Base-by-base conservation (phyloP, 176 grass and related monocot genomes). In the Alopecurus myosuroides region DNA sequence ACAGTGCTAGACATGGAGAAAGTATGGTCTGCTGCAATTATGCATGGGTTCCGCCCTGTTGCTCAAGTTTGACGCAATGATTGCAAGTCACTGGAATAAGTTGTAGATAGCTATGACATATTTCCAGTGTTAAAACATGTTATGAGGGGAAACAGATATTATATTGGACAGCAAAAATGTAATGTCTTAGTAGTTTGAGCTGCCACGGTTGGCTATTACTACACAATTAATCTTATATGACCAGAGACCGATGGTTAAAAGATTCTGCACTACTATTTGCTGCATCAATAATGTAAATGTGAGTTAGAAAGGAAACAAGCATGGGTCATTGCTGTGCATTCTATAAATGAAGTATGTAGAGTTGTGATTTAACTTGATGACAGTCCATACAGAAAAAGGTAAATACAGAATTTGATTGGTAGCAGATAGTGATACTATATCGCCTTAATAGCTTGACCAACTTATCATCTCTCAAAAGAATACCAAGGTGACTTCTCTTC, bases 41-140 rank as follows among this genome's bases (percentile, higher is more conserved):
- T 35, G 36, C 96, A 94, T 71, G 96, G 93, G 33, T 98, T 98
- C 87, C 40, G 26, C 58, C 91, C 91, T 39, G 44, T 89, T 35
- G 52, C 71, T 33, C 74, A 85, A 61, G 77, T n/a, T 75, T 90
- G 76, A 92, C 72, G 68, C 4, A 64, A 56, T 19, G 0, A 29
- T 55, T 34, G 52, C 26, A 45, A 78, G 64, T 33, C 53, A 72
- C 11, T 60, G 15, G 62, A 81, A 82, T 85, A 81, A 85, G 9
- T 11, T 50, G 13, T 40, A 13, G 52, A 41, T 63, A 30, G 31
- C 30, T 33, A 71, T 72, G 13, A 4, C 30, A 34, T 35, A 42
- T 48, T 48, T 13, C 14, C 0, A 48, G 17, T 48, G 45, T 46
- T 72, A 42, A 81, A 61, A 53, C 39, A 70, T 44, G 11, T 9